Base-by-base conservation (phyloP, 2,329 filamentous ascomycete genomes). In the Blumeriella jaapii region DNA sequence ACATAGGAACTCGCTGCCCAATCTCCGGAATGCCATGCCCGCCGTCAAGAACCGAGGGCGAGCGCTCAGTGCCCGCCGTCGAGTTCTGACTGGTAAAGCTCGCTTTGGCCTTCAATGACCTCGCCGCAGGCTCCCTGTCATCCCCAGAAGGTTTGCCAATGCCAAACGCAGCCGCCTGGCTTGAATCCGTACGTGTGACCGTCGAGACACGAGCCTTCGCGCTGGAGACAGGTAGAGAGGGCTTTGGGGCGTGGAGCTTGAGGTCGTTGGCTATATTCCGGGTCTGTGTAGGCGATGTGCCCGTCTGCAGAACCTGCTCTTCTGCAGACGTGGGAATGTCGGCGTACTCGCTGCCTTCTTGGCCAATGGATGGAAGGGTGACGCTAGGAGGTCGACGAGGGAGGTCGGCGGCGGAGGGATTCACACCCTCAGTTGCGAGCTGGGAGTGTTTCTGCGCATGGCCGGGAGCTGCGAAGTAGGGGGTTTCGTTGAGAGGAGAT, bases 11-110 rank as follows among this genome's bases (percentile, higher is more conserved):
- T 54, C 87, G 81, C 52, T 83, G 75, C 30, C 89, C 89, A 48
- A 95, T 91, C 55, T 93, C 83, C 2, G 87, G 87, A 50, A 95
- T 94, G 14, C 87, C 89, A 36, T 86, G 78, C 45, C 91, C 82
- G 29, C 89, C 82, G 12, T 80, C 80, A 25, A 61, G 64, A 17
- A 69, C 55, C 9, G 74, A 76, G 28, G 59, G 60, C 6, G 71
- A 71, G 36, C 71, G 69, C 38, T 67, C 63, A 29, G 65, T 61
- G 31, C 46, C 42, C 8, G 18, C 20, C 36, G 40, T 45, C 2
- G 53, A 61, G 25, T 59, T 60, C 29, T 68, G 64, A 37, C 66
- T 65, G 29, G 65, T 64, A 26, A 68, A 68, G 54, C 74, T 83
- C 18, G 70, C 65, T 46, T 75, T 74, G 46, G 79, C 74, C 57